Conservation (phyloP, 768 basidiomycete genomes). For the Serendipita sp. region DNA sequence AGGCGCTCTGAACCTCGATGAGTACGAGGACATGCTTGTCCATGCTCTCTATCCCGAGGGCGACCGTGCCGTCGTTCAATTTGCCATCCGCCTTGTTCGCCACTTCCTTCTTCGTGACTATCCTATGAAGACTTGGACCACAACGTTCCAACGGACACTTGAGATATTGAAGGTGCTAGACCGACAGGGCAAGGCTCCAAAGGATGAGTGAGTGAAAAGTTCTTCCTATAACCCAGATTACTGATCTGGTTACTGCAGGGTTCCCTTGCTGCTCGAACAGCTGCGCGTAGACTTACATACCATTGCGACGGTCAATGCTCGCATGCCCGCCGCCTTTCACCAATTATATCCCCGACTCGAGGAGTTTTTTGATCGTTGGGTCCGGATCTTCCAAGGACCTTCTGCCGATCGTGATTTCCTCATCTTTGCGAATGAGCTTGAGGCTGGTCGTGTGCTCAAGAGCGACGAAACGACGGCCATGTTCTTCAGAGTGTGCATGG, state of each 20-base stretch:
- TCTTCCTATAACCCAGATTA: not conserved
- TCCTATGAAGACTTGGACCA: constrained; percentile 55
- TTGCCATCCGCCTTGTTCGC: constrained; percentile 67
- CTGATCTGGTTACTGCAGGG: constrained; percentile 28
- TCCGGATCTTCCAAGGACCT: constrained; percentile 82
- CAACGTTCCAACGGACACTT: constrained; percentile 62
- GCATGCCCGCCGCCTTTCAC: constrained; percentile 13
- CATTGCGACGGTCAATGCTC: constrained; percentile 11
- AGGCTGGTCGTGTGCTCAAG: constrained; percentile 89
- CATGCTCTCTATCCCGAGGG: constrained; percentile 69
- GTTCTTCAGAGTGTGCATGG: constrained; percentile 96
- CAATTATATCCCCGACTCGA: constrained; percentile 9
- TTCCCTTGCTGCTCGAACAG: constrained; percentile 62
- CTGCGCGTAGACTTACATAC: constrained; percentile 34
- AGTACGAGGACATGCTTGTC: constrained; percentile 83
- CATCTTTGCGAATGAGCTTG: constrained; percentile 90
- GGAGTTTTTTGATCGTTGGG: constrained; percentile 77
- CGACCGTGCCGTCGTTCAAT: constrained; percentile 60
- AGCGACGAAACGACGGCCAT: constrained; percentile 92
- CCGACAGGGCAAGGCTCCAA: constrained; percentile 52
- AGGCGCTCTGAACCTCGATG: constrained; percentile 55
- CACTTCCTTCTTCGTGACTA: constrained; percentile 74
- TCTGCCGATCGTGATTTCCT: constrained; percentile 92
- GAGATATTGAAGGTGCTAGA: constrained; percentile 65
- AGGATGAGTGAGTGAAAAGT: constrained; percentile 56